Evolutionary conservation across 2,329 filamentous ascomycete species (phyloP), one percentile per base, ranked within the genome.

Genomic region (Hymenoscyphus occultus): DNA sequence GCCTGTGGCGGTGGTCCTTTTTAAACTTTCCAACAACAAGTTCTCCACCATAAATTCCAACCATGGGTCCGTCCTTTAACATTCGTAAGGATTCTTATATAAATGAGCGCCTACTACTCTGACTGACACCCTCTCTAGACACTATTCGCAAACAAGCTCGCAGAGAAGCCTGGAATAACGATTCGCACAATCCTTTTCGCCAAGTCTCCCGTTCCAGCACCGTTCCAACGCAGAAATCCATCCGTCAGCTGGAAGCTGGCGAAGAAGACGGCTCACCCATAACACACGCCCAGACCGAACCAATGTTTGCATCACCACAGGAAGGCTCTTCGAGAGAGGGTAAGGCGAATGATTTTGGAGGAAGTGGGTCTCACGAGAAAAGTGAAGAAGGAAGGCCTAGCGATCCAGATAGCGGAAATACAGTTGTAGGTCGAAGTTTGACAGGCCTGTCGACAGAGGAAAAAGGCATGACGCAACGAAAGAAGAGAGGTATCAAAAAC

Each of bases 81-180:
- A 54, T 61, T 28, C 59, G 59, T 61, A 56, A 5, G 59, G 39
- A 3, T n/a, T 22, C 59, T 35, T 4, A 22, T 2, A 19, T 2
- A n/a, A 10, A 1, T 22, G 9, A 60, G 28, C n/a, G 35, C 16
- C n/a, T 60, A 13, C 13, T 22, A 1, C 61, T 28, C 63, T 64
- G 63, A 63, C 69, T 71, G 42, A 72, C 65, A 16, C 22, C 39
- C 39, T 19, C 45, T 56, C 16, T 68, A 74, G 72, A 74, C 59
- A 58, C 61, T 10, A 71, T 73, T 22, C 70, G 72, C 63, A 69
- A 72, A 57, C 65, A 68, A 42, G 74, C 74, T 65, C 69, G 71
- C 54, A 72, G 73, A 60, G 73, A 74, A 60, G 74, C 74, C 39
- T 74, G 73, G 73, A 72, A 72, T 61, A 67, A 70, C 62, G 70